phyloP scores from a whole-genome alignment of 2,329 filamentous ascomycete species.

The Aureobasidium sp. region DNA sequence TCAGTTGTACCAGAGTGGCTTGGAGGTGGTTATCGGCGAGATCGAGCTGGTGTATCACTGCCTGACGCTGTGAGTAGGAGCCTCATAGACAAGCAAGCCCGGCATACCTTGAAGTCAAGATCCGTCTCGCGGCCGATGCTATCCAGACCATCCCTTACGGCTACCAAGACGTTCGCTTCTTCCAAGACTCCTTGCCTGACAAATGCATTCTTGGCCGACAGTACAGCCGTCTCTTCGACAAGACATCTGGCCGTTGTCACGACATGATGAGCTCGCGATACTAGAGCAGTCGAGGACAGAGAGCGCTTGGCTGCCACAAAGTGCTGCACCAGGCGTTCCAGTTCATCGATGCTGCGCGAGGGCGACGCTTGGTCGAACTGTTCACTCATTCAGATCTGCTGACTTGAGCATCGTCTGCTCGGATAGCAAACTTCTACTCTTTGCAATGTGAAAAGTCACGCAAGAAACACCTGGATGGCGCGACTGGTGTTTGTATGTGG shows the following conservation, averaged over 20 bases:
- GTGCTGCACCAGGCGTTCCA: slow-evolving; percentile 74
- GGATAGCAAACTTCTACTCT: not conserved
- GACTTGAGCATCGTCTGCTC: not conserved
- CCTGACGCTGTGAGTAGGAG: slow-evolving; percentile 22
- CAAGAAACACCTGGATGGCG: slow-evolving; percentile 5
- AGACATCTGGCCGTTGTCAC: slow-evolving; percentile 65
- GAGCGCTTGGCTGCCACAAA: slow-evolving; percentile 82
- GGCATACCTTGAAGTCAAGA: slow-evolving; percentile 34
- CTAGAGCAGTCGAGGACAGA: slow-evolving; percentile 65
- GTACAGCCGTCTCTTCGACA: slow-evolving; percentile 68
- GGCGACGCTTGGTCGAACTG: slow-evolving; percentile 34
- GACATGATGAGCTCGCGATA: slow-evolving; percentile 80
- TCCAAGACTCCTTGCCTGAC: slow-evolving; percentile 34
- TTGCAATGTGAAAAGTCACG: not conserved
- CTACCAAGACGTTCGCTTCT: slow-evolving; percentile 35
- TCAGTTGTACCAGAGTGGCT: slow-evolving; percentile 56
- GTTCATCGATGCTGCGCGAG: slow-evolving; percentile 34
- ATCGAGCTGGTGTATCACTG: slow-evolving; percentile 57
- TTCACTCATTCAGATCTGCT: slow-evolving; percentile 13
- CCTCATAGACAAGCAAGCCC: not conserved
- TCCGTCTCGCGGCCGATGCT: slow-evolving; percentile 33
- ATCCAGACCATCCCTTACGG: slow-evolving; percentile 35
- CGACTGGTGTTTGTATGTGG: not conserved
- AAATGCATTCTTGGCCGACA: slow-evolving; percentile 45
- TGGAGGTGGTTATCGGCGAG: slow-evolving; percentile 55